Percentiles rank a stretch among this genome's conserved stretches.
Conservation (phyloP, 2,329 filamentous ascomycete species). For the Fusarium stilboides region DNA sequence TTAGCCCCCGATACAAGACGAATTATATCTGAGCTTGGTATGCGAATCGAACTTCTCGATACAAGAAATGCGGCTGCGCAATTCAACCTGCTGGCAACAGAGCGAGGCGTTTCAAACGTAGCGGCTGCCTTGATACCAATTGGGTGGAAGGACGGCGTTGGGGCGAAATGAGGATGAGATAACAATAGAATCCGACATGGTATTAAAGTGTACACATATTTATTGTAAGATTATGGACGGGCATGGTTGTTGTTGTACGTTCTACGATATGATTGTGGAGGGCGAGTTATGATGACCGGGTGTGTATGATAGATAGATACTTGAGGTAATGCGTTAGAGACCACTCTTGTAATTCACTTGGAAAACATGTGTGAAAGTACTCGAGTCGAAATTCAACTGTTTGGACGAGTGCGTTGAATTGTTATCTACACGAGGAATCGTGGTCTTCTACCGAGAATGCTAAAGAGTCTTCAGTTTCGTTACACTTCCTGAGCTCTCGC, state of each 20-base stretch:
- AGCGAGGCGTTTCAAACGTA: constrained; percentile 87
- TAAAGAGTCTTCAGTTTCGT: too few species aligned
- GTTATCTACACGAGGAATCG: too few species aligned
- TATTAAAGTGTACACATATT: constrained; percentile 11
- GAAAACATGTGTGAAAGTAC: background rate
- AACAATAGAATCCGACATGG: background rate
- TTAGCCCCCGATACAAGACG: constrained; percentile 81
- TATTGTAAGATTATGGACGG: constrained; percentile 10
- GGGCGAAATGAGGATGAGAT: constrained; percentile 51
- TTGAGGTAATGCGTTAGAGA: background rate
- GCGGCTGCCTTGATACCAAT: constrained; percentile 90
- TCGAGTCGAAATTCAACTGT: background rate
- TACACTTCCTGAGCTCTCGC: too few species aligned
- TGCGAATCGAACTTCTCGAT: constrained; percentile 90
- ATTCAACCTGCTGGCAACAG: constrained; percentile 95
- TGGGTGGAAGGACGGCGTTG: constrained; percentile 79
- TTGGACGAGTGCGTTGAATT: too few species aligned
- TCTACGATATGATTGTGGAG: background rate
- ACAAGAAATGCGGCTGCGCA: constrained; percentile 94
- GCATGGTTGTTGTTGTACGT: background rate
- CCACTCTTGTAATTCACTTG: background rate
- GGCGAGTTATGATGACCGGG: background rate
- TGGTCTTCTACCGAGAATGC: too few species aligned
- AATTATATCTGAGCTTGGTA: constrained; percentile 82
- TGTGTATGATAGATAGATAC: background rate